A percentile compares a stretch with the other conserved stretches of the same genome.
Evolutionary conservation across 208 protist genomes (phyloP).

Genomic region (Leishmania martiniquensis): DNA sequence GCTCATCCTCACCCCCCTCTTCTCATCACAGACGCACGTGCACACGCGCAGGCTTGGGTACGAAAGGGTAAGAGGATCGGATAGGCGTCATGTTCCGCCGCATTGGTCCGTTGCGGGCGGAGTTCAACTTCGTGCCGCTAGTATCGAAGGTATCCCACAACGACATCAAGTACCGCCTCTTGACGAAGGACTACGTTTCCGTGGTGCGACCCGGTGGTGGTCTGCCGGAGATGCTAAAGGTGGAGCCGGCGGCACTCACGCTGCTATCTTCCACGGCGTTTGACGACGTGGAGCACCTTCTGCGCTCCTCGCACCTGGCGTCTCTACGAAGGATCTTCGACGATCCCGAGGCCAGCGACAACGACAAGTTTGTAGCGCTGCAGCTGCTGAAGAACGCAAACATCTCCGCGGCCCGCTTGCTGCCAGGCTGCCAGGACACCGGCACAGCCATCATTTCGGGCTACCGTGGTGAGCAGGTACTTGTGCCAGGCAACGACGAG

Average conservation of each 20-base stretch:
- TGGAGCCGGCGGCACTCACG: slow-evolving; percentile 90
- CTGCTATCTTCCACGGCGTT: slow-evolving; percentile 90
- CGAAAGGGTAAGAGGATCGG: background rate
- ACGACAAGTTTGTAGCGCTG: slow-evolving; percentile 97
- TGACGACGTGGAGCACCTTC: slow-evolving; percentile 95
- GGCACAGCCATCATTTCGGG: slow-evolving; percentile 97
- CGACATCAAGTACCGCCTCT: slow-evolving; percentile 70
- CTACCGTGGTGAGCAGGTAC: slow-evolving; percentile 96
- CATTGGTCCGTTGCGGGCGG: slow-evolving; percentile 29
- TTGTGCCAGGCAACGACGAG: slow-evolving; percentile 94
- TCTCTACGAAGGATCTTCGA: slow-evolving; percentile 95
- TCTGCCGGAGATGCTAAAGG: slow-evolving; percentile 80
- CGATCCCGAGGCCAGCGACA: slow-evolving; percentile 95
- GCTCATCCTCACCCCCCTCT: background rate
- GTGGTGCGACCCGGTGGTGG: slow-evolving; percentile 55
- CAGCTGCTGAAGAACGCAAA: slow-evolving; percentile 97
- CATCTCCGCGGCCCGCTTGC: slow-evolving; percentile 90
- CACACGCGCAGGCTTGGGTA: background rate
- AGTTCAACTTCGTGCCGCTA: slow-evolving; percentile 84
- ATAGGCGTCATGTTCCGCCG: slow-evolving; percentile 55
- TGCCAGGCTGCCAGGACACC: slow-evolving; percentile 97
- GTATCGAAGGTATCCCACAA: slow-evolving; percentile 73
- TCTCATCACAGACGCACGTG: background rate
- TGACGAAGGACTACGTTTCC: slow-evolving; percentile 90
- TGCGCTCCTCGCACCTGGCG: slow-evolving; percentile 93